Evolutionary conservation across 2,329 filamentous ascomycete species (phyloP), one percentile per base, ranked within the genome.

Genomic region (Alternaria sp.): DNA sequence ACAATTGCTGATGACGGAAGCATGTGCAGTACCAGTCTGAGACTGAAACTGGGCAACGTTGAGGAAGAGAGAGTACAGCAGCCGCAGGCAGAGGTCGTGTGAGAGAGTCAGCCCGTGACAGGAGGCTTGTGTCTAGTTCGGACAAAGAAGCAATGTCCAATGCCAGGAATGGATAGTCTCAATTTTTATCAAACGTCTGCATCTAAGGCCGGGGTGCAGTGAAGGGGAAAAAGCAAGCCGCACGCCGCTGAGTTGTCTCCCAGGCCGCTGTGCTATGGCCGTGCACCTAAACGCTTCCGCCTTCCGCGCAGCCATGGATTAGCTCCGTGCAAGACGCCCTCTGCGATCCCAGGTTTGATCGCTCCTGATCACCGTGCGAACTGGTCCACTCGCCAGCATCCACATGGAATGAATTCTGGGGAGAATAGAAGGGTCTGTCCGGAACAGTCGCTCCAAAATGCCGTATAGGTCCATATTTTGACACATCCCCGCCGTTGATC

Each of bases 41-140:
- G 76, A 76, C 74, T 61, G 75, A 76, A 76, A 76, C 71, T 62
- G 67, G 64, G 55, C 57, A 67, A 70, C 69, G 63, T 70, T 67
- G 63, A 62, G 63, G 57, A 65, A 69, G 71, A 39, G 71, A 39
- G 70, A 63, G 69, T 69, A 78, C 76, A 74, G 66, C 74, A 76
- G 75, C 56, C 61, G 70, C 69, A 70, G 65, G 59, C 60, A 63
- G 62, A 68, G 59, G 66, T 69, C 62, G 71, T 75, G 74, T 70
- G 63, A 69, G 66, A 70, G 63, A 30, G 28, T 60, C 71, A 63
- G 74, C 58, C 65, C 65, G 68, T 62, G 70, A 65, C 69, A 65
- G 63, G 59, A 70, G 70, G 69, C 70, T 70, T 70, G 67, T 66
- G 68, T 66, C 63, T 71, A 63, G 65, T 63, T 66, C 62, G 68